Evolutionary conservation across 176 grass and related monocot genomes (phyloP).

Genomic region (Aegilops sharonensis): DNA sequence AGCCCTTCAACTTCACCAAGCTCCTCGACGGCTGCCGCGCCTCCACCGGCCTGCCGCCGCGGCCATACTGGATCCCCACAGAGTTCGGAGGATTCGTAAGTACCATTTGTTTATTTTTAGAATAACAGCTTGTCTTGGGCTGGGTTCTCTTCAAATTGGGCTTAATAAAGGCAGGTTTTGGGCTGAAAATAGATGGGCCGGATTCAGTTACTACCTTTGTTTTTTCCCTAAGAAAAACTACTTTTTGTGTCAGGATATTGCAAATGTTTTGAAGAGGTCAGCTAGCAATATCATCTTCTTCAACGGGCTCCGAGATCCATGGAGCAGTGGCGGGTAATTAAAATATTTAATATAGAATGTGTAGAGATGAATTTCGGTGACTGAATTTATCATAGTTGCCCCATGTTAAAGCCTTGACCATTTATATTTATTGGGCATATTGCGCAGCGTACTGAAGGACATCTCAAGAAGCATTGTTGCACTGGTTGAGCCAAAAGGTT

Average conservation of each 20-base stretch:
- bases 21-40: background rate
- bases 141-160: background rate
- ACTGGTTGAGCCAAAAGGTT: slow-evolving; percentile 58
- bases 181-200: background rate
- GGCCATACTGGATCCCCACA: slow-evolving; percentile 48
- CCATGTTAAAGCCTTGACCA: background rate
- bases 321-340: slow-evolving; percentile 64
- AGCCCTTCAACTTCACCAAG: slow-evolving; percentile 30
- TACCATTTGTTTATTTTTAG: background rate
- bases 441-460: slow-evolving; percentile 52
- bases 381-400: background rate
- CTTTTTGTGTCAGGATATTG: slow-evolving; percentile 39
- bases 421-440: background rate
- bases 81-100: slow-evolving; percentile 68
- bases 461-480: slow-evolving; percentile 57
- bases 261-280: slow-evolving; percentile 42
- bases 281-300: slow-evolving; percentile 77
- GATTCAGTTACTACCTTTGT: background rate
- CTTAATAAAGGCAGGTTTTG: background rate
- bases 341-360: background rate
- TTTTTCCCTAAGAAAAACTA: background rate
- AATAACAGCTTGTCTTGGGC: background rate
- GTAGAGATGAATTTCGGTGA: background rate
- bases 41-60: slow-evolving; percentile 27
- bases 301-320: slow-evolving; percentile 74